Conservation (phyloP, 225 moss, liverwort and hornwort species). For the Pseudoscleropodium purum region DNA sequence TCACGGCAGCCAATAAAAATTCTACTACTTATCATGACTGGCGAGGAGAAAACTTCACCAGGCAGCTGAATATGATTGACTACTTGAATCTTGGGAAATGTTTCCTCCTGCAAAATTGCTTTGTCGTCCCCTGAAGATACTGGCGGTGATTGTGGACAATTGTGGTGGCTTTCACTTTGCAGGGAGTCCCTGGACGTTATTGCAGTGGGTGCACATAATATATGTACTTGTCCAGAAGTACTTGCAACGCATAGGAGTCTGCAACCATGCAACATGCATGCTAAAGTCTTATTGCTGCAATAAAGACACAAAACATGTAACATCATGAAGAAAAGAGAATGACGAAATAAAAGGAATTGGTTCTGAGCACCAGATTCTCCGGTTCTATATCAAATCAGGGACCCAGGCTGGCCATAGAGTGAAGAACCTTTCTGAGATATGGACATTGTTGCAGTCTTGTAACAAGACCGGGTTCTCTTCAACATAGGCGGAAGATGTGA, state of each 20-base stretch:
- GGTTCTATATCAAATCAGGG: neutral
- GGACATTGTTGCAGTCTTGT: neutral
- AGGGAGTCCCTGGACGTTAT: neutral
- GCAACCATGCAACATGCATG: neutral
- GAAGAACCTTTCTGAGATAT: conserved; percentile 7
- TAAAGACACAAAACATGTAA: neutral
- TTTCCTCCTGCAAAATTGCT: neutral
- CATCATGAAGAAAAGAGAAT: neutral
- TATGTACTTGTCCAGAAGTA: conserved; percentile 9
- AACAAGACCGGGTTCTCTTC: conserved; percentile 12
- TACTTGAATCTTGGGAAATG: neutral
- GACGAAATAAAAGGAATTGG: neutral
- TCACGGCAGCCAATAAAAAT: conserved; percentile 36
- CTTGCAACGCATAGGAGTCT: conserved; percentile 18
- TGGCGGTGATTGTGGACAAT: neutral
- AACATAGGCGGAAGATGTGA: conserved; percentile 26
- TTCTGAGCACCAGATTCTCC: neutral
- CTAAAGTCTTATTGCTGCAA: neutral
- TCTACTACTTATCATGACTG: conserved; percentile 28
- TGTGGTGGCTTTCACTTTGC: neutral
- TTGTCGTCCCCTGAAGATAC: neutral
- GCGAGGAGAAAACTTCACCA: conserved; percentile 40
- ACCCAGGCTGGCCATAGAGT: neutral
- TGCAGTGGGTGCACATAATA: conserved; percentile 8
- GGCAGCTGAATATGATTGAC: conserved; percentile 9